Percentiles rank a stretch among this genome's conserved stretches.
These are phyloP conservation scores for Podila verticillata DNA, from an alignment of 192 early-diverging fungal genomes.

Conservation along the genomic window DNA sequence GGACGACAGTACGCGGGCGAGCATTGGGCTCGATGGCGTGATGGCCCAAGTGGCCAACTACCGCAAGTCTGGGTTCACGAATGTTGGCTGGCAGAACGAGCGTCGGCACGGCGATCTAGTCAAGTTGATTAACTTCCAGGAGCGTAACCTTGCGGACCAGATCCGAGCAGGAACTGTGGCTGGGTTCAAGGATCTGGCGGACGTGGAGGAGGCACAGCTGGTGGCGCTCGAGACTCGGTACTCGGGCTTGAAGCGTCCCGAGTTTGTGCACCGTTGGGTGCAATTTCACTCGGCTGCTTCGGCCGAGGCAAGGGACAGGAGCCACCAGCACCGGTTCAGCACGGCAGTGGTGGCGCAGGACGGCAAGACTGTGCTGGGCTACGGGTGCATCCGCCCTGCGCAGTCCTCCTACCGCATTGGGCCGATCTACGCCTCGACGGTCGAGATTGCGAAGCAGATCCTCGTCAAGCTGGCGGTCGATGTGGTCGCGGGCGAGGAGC, in stretches of 20 bases:
- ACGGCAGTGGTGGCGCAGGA: constrained; percentile 16
- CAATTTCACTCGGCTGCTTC: constrained; percentile 10
- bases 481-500: constrained; percentile 6
- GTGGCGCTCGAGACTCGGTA: constrained; percentile 11
- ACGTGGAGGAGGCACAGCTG: constrained; percentile 5
- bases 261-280: constrained; percentile 24
- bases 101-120: constrained; percentile 20
- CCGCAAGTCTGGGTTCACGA: constrained; percentile 30
- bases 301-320: background rate
- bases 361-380: constrained; percentile 16
- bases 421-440: constrained; percentile 30
- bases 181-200: background rate
- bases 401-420: constrained; percentile 43
- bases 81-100: constrained; percentile 18
- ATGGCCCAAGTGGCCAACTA: constrained; percentile 36
- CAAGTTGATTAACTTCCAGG: constrained; percentile 4
- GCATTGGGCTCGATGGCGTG: constrained; percentile 31
- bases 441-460: constrained; percentile 36
- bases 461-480: constrained; percentile 37
- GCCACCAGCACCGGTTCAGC: constrained; percentile 17
- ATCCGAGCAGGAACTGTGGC: background rate
- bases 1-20: background rate
- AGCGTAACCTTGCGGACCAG: constrained; percentile 7
- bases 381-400: constrained; percentile 45
- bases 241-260: constrained; percentile 29